Conservation (phyloP, 352 stramenopile genomes). For the Lagenidium giganteum region DNA sequence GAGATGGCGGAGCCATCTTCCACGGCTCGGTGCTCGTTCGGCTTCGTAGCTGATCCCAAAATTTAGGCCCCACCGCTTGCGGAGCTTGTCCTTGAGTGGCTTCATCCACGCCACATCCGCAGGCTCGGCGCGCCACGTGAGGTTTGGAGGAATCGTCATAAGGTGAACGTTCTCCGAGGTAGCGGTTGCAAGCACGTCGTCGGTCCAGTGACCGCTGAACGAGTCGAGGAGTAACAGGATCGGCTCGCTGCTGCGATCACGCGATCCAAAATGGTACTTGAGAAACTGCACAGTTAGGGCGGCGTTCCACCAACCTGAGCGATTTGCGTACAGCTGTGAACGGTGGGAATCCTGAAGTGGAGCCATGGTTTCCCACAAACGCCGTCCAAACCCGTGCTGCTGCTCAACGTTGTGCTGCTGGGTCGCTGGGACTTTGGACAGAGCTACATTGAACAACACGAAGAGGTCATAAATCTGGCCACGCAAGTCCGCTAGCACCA, state of each 20-base stretch:
- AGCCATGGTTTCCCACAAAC: slow-evolving; percentile 15
- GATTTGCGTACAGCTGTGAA: slow-evolving; percentile 19
- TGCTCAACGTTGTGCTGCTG: not conserved
- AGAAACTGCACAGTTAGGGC: slow-evolving; percentile 19
- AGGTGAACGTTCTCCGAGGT: slow-evolving; percentile 10
- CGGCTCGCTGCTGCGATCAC: slow-evolving; percentile 6
- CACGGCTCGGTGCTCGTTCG: too few species aligned
- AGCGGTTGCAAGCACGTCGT: slow-evolving; percentile 12
- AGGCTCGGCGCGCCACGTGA: slow-evolving; percentile 16
- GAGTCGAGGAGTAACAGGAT: slow-evolving; percentile 22
- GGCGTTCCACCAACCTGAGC: slow-evolving; percentile 18
- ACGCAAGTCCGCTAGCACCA: slow-evolving; percentile 8
- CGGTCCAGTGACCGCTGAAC: slow-evolving; percentile 23
- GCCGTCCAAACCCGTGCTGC: slow-evolving; percentile 19
- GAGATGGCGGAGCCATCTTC: slow-evolving; percentile 3
- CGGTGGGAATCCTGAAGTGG: slow-evolving; percentile 3
- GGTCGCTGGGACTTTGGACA: slow-evolving; percentile 3
- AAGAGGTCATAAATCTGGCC: slow-evolving; percentile 14
- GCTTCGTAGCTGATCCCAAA: slow-evolving; percentile 13
- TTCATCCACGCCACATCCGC: slow-evolving; percentile 17
- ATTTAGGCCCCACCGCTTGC: slow-evolving; percentile 4
- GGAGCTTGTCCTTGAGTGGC: slow-evolving; percentile 13
- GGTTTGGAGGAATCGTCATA: slow-evolving; percentile 4
- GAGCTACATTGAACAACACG: slow-evolving; percentile 14
- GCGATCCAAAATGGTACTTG: slow-evolving; percentile 22